Base-by-base conservation (phyloP, 2,329 filamentous ascomycete species). In the Colletotrichum truncatum region DNA sequence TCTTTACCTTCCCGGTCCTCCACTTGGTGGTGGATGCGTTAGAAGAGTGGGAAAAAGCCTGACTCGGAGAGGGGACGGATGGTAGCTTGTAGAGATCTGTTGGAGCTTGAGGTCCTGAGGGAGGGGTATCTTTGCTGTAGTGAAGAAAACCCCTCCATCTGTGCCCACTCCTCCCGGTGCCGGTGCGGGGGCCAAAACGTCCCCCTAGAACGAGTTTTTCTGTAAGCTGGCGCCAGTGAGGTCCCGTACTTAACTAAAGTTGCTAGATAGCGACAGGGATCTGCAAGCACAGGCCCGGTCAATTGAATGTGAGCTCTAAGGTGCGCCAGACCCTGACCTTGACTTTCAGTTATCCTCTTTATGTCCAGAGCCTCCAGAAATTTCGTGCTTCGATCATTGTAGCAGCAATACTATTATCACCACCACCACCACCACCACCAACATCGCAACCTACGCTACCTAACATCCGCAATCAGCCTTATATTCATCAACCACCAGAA, bases 11-110 rank as follows among this genome's bases (percentile, higher is more conserved):
- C 25, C 23, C 11, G 41, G n/a, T 41, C 61, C 49, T 36, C 62
- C 56, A 65, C 56, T 28, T 36, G 41, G 56, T 36, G 41, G 56
- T 62, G 56, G 62, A 65, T 65, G 45, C 46, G 4, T 11, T n/a
- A 34, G 8, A 25, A 51, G 25, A 34, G 14, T 4, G n/a, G n/a
- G n/a, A 49, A 53, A 26, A 30, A 14, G 25, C 36, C 59, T 57
- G 54, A 64, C 54, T 51, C 38, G 45, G 28, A 46, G 30, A 51
- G 18, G 12, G 30, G 28, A 46, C 23, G 12, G 32, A 3, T 39
- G 32, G 21, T 43, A 34, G 12, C 18, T 57, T 39, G 45, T 9
- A 39, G 30, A 28, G 45, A 16, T 32, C 28, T n/a, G 43, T 23
- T n/a, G 12, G 30, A 32, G 23, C 48, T 41, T 26, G 36, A 10